phyloP scores from a whole-genome alignment of 306 rosid species.

The Glycyrrhiza uralensis region DNA sequence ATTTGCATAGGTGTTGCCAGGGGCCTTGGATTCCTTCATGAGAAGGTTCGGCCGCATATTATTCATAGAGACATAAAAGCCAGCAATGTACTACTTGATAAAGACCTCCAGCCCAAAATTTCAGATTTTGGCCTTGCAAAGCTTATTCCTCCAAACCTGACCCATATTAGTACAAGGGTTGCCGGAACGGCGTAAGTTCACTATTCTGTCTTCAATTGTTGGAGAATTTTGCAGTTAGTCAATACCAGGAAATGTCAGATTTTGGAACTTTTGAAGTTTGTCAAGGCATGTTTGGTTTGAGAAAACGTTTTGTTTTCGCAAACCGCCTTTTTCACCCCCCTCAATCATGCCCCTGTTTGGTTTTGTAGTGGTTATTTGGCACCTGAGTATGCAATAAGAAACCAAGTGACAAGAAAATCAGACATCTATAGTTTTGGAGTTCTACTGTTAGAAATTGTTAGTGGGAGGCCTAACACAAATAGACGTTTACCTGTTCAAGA shows the following conservation, averaged over 20 bases:
- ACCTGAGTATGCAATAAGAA: conserved; percentile 82
- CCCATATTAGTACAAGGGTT: conserved; percentile 75
- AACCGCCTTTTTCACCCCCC: background rate
- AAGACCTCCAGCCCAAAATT: conserved; percentile 57
- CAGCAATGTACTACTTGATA: conserved; percentile 70
- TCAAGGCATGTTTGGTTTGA: no score
- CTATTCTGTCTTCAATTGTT: background rate
- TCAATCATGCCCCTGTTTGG: conserved; percentile 21
- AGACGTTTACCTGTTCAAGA: conserved; percentile 58
- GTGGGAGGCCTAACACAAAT: conserved; percentile 75
- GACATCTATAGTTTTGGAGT: conserved; percentile 87
- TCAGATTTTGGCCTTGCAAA: conserved; percentile 94
- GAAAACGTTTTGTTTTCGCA: no score
- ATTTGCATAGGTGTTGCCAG: conserved; percentile 76
- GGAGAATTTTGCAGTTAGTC: background rate
- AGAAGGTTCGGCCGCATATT: conserved; percentile 65
- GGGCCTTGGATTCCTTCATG: conserved; percentile 75
- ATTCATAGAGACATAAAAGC: conserved; percentile 87
- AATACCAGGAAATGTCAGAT: background rate
- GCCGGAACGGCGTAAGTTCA: conserved; percentile 79
- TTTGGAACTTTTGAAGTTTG: background rate
- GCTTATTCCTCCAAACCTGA: conserved; percentile 56
- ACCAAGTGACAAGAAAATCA: conserved; percentile 82
- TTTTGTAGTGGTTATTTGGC: conserved; percentile 78
- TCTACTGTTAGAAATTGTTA: conserved; percentile 67